These are phyloP conservation scores for Drechslerella dactyloides DNA, from an alignment of 2,329 filamentous ascomycete genomes.

Conservation along the genomic window DNA sequence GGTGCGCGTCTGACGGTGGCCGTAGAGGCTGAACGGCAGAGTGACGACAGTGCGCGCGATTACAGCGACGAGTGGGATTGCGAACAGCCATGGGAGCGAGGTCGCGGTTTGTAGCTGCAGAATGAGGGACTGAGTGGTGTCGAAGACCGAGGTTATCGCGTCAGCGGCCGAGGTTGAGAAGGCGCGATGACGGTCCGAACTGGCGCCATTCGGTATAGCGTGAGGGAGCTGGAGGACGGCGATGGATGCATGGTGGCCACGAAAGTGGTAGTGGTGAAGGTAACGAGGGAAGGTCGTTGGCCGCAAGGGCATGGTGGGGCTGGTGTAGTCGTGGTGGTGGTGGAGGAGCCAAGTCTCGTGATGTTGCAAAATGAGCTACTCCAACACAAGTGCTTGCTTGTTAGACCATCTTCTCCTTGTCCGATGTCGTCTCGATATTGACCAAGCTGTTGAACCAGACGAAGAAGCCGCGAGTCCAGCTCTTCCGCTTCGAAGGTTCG, in stretches of 20 bases:
- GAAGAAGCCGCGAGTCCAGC: too few species aligned
- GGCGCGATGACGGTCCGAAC: conserved; percentile 22
- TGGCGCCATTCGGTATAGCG: conserved; percentile 4
- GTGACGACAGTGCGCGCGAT: conserved; percentile 52
- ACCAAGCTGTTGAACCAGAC: too few species aligned
- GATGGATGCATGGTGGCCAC: conserved; percentile 9
- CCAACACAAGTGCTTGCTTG: conserved; percentile 18
- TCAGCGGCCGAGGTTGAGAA: conserved; percentile 28
- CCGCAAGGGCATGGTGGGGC: conserved; percentile 30
- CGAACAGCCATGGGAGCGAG: conserved; percentile 51
- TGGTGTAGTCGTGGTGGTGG: background rate
- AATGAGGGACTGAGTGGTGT: conserved; percentile 41
- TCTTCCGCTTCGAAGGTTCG: too few species aligned
- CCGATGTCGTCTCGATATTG: too few species aligned
- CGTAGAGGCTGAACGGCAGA: conserved; percentile 52
- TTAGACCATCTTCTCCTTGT: conserved; percentile 11
- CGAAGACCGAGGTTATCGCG: conserved; percentile 23
- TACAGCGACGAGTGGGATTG: conserved; percentile 53
- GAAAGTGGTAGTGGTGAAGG: conserved; percentile 28
- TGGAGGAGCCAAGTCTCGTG: background rate
- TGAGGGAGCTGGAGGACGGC: conserved; percentile 2
- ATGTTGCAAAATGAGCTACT: conserved; percentile 34
- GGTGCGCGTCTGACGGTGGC: conserved; percentile 46
- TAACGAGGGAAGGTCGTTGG: conserved; percentile 25
- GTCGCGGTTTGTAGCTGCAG: conserved; percentile 52